These are phyloP conservation scores for Warburgia ugandensis DNA, from an alignment of 164 flowering plant genomes.

Conservation along the genomic window DNA sequence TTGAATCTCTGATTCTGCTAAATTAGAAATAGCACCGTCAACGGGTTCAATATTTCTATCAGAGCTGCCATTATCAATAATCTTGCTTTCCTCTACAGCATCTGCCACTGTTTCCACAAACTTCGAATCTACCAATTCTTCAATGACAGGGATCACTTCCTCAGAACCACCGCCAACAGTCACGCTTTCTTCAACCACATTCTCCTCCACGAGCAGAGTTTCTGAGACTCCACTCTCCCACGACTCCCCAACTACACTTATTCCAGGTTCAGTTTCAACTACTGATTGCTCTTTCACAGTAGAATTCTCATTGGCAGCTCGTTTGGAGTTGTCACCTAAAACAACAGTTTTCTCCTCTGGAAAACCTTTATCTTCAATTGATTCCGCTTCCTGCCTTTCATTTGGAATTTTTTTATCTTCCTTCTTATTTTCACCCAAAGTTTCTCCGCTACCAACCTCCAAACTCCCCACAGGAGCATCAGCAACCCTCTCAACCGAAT, in stretches of 20 bases:
- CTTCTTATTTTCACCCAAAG: slow-evolving; percentile 4
- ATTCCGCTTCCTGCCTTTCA: slow-evolving; percentile 10
- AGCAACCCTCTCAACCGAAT: slow-evolving; percentile 6
- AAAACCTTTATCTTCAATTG: slow-evolving; percentile 4
- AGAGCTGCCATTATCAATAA: neutral
- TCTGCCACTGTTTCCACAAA: slow-evolving; percentile 10
- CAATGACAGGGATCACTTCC: slow-evolving; percentile 1
- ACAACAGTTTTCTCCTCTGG: slow-evolving; percentile 7
- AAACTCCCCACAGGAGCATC: slow-evolving; percentile 7
- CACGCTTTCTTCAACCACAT: neutral
- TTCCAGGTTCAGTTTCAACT: slow-evolving; percentile 4
- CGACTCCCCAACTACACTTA: neutral
- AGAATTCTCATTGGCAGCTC: neutral
- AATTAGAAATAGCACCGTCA: neutral
- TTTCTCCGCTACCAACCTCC: slow-evolving; percentile 5
- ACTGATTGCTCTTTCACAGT: neutral
- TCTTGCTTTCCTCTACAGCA: slow-evolving; percentile 5
- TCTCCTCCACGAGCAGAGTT: neutral
- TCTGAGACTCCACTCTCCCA: slow-evolving; percentile 5
- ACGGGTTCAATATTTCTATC: neutral
- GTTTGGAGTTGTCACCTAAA: too few relatives aligned
- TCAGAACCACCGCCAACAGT: slow-evolving; percentile 3
- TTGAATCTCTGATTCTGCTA: neutral
- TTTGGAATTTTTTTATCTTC: slow-evolving; percentile 1
- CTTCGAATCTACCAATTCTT: slow-evolving; percentile 11